Base-by-base conservation (phyloP, 192 early-diverging fungal genomes). In the Coemansia reversa region DNA sequence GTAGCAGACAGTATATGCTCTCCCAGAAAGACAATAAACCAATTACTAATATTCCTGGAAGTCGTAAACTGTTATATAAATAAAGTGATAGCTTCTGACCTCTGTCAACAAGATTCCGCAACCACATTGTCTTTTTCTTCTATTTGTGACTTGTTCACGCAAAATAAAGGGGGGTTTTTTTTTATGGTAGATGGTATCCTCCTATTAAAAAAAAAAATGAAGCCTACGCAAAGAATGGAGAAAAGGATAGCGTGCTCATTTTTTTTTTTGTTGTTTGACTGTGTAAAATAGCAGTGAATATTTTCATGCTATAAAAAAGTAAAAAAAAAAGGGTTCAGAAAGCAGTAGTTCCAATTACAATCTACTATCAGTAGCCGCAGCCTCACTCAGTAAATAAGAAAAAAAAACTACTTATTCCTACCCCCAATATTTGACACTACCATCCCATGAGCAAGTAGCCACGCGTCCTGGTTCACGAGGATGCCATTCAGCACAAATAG, bases 371-470 rank as follows among this genome's bases (percentile, higher is more conserved):
- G 35, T 11, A 11, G 8, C 35, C 35, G 35, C 35, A 39, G 4
- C 35, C 35, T 39, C 9, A 1, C 35, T 9, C 35, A 39, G 35
- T 39, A 39, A 39, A 39, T 39, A 39, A 7, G 35, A 1, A 39
- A 9, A 11, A n/a, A n/a, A n/a, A n/a, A n/a, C n/a, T n/a, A n/a
- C n/a, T n/a, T n/a, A n/a, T n/a, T n/a, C 12, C 62, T 79, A 88
- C 42, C 86, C 88, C 91, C 91, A 92, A 27, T 88, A 89, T 83
- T 97, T 97, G 76, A 98, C 95, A 7, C 85, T 88, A 14, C 93
- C 94, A 67, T 99, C 97, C 95, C 95, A 97, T 20, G 87, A 88
- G 69, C 93, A 94, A 11, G 97, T 97, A 1, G 90, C 94, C 4
- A 99, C 88, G 51, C 94, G 90, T 0, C 89, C 91, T 0, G 91